These are phyloP conservation scores for Dothideomycetes sp. DNA, from an alignment of 2,329 filamentous ascomycete genomes.

Conservation along the genomic window DNA sequence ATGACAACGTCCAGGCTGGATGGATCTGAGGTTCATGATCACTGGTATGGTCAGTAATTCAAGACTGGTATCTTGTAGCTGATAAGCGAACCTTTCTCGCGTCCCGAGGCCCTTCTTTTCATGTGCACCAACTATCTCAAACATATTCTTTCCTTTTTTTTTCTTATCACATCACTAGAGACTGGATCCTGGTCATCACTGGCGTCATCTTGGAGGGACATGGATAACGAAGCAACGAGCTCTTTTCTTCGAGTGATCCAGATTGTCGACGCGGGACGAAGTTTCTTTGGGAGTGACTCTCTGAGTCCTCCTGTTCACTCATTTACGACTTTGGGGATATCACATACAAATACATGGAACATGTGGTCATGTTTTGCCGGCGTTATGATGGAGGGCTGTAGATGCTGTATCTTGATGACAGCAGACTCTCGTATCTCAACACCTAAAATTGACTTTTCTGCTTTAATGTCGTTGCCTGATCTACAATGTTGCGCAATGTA, in stretches of 20 bases:
- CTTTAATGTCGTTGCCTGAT: too few relatives aligned
- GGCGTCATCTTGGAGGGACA: conserved; percentile 6
- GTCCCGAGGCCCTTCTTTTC: conserved; percentile 7
- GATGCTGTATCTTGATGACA: too few relatives aligned
- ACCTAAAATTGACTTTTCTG: too few relatives aligned
- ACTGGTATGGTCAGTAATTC: conserved; percentile 4
- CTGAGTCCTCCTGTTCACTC: conserved; percentile 6
- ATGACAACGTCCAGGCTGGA: conserved; percentile 11
- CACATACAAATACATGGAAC: neutral
- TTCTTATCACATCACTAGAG: conserved; percentile 8
- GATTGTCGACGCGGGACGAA: neutral
- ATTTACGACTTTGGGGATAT: neutral
- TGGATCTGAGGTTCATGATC: conserved; percentile 14
- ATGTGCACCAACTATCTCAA: conserved; percentile 6
- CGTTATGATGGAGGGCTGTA: neutral
- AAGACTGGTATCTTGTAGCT: conserved; percentile 9
- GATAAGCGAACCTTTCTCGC: neutral
- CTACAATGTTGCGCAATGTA: too few relatives aligned
- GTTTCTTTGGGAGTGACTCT: conserved; percentile 4
- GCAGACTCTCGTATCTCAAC: neutral
- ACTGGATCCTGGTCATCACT: conserved; percentile 5
- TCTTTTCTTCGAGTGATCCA: conserved; percentile 1
- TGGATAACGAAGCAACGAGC: conserved; percentile 8
- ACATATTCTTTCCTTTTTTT: conserved; percentile 6
- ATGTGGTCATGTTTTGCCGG: neutral